Evolutionary conservation across 2,329 filamentous ascomycete genomes (phyloP).

Genomic region (Teratosphaeriaceae sp.): DNA sequence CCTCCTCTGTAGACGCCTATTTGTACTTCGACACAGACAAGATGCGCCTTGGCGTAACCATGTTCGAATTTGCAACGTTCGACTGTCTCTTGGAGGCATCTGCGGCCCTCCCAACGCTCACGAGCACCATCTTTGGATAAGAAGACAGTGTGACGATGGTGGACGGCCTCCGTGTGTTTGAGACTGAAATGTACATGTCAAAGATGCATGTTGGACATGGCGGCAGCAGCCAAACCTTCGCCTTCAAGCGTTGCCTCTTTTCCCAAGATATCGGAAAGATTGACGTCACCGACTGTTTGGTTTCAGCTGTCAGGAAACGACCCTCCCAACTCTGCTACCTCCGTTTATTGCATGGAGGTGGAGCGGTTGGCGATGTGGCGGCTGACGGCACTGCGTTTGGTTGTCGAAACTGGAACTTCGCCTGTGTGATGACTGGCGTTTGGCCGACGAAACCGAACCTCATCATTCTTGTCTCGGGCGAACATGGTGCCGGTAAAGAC

Average conservation of each 20-base stretch:
- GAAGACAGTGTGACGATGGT: conserved; percentile 22
- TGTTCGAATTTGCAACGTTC: conserved; percentile 36
- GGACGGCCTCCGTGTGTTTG: conserved; percentile 48
- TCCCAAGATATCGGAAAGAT: conserved; percentile 41
- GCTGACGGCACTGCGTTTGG: conserved; percentile 51
- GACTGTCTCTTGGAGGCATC: conserved; percentile 3
- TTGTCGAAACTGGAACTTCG: conserved; percentile 58
- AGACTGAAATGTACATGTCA: conserved; percentile 55
- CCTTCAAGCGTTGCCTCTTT: conserved; percentile 60
- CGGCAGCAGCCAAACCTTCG: conserved; percentile 53
- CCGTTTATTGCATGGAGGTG: conserved; percentile 57
- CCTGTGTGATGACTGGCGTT: conserved; percentile 57
- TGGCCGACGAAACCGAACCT: conserved; percentile 46
- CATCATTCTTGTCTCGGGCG: conserved; percentile 52
- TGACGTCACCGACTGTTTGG: conserved; percentile 33
- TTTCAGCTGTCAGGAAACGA: conserved; percentile 41
- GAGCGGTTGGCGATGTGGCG: conserved; percentile 41
- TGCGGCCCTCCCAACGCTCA: conserved; percentile 1
- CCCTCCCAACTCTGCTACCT: conserved; percentile 54
- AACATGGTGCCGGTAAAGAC: conserved; percentile 54
- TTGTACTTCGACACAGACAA: conserved; percentile 44
- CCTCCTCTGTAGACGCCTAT: conserved; percentile 50
- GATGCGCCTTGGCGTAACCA: conserved; percentile 48
- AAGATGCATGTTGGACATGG: conserved; percentile 54
- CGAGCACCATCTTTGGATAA: conserved; percentile 1